A percentile compares a stretch with the other conserved stretches of the same genome.
Conservation (phyloP, 495 filamentous ascomycete genomes). For the Trichoderma virens region DNA sequence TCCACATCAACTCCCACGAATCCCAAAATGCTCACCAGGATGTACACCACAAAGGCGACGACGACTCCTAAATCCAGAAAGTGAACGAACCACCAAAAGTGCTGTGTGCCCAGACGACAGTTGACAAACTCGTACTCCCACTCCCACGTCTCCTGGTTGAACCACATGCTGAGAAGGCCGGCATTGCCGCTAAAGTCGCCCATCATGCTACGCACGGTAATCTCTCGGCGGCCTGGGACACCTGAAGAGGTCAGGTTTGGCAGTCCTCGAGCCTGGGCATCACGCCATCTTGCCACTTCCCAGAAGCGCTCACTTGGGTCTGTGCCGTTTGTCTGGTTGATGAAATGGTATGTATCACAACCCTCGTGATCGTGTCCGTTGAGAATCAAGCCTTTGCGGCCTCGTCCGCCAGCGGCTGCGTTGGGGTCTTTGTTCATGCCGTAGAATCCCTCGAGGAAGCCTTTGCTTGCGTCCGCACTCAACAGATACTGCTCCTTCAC, state of each 20-base stretch:
- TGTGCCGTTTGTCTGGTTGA: constrained; percentile 40
- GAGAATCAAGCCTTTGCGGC: constrained; percentile 61
- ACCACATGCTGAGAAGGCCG: constrained; percentile 82
- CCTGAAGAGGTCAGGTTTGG: constrained; percentile 10
- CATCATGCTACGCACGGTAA: constrained; percentile 99
- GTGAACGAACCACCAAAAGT: constrained; percentile 91
- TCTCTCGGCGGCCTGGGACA: constrained; percentile 62
- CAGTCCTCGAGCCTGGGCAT: constrained; percentile 21
- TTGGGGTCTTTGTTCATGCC: constrained; percentile 57
- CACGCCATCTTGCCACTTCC: constrained; percentile 37
- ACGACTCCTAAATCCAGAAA: constrained; percentile 55
- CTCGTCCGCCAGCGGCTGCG: constrained; percentile 47
- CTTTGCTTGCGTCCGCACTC: constrained; percentile 53
- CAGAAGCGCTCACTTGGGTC: constrained; percentile 28
- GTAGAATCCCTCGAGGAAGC: constrained; percentile 70
- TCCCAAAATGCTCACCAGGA: constrained; percentile 15
- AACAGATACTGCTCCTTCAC: constrained; percentile 91
- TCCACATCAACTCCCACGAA: constrained; percentile 10
- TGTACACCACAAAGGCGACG: constrained; percentile 24
- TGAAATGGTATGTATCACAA: constrained; percentile 79
- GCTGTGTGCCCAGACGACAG: constrained; percentile 75
- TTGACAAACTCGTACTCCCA: constrained; percentile 76
- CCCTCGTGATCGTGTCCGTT: constrained; percentile 94
- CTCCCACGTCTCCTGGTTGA: constrained; percentile 57
- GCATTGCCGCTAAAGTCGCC: constrained; percentile 85